Conservation (phyloP, 2,329 filamentous ascomycete species). For the Anthostomella pinea region DNA sequence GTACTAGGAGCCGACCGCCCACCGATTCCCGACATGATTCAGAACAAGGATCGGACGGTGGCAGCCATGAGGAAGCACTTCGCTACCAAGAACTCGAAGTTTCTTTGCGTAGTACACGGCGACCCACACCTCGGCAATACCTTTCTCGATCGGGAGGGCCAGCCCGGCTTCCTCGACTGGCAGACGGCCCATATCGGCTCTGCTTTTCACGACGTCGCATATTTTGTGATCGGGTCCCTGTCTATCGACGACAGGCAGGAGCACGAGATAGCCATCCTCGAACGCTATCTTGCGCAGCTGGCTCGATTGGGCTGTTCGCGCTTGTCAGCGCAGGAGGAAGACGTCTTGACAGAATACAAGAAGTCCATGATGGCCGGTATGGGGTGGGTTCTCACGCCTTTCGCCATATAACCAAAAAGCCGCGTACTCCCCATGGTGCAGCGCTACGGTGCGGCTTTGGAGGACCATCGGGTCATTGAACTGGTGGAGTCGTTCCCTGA, state of each 20-base stretch:
- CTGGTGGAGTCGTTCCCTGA: too few species aligned
- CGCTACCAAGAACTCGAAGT: slow-evolving; percentile 22
- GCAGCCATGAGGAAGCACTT: too few species aligned
- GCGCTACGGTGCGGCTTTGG: slow-evolving; percentile 26
- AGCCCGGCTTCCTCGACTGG: slow-evolving; percentile 32
- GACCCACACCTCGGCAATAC: slow-evolving; percentile 32
- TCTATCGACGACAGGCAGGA: slow-evolving; percentile 27
- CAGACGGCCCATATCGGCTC: slow-evolving; percentile 29
- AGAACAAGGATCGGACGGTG: too few species aligned
- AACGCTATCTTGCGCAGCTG: slow-evolving; percentile 27
- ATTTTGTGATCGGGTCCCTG: slow-evolving; percentile 29
- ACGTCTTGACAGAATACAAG: slow-evolving; percentile 28
- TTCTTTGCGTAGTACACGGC: slow-evolving; percentile 29
- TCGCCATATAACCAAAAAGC: slow-evolving; percentile 30
- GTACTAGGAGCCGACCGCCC: too few species aligned
- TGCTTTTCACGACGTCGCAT: slow-evolving; percentile 32
- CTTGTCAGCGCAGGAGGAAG: slow-evolving; percentile 22
- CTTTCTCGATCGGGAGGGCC: slow-evolving; percentile 18
- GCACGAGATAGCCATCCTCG: slow-evolving; percentile 28
- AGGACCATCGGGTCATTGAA: slow-evolving; percentile 28
- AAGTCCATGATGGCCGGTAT: slow-evolving; percentile 28
- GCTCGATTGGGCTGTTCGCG: slow-evolving; percentile 15
- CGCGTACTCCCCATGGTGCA: slow-evolving; percentile 25
- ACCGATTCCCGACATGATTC: too few species aligned
- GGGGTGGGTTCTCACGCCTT: slow-evolving; percentile 27